Evolutionary conservation across 257 asterid genomes (phyloP).

Genomic region (Petunia secreta): DNA sequence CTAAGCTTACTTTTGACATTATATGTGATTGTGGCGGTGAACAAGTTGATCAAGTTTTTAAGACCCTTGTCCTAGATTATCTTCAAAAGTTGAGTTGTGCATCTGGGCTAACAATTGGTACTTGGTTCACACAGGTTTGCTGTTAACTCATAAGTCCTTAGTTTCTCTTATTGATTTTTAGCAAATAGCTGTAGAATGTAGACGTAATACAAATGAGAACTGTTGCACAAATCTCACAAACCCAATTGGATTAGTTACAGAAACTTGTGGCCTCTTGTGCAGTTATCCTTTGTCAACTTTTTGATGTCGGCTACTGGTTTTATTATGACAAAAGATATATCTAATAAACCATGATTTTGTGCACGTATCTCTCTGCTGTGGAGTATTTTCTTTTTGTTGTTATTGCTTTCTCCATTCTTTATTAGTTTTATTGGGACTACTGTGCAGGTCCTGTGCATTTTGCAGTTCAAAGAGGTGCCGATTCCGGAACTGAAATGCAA

Average conservation of each 20-base stretch:
- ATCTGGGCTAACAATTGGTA: neutral
- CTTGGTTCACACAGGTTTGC: neutral
- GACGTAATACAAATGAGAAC: neutral
- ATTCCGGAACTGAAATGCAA: too few relatives aligned
- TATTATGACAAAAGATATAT: neutral
- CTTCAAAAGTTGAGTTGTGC: neutral
- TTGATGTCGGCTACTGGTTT: neutral
- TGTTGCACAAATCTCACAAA: neutral
- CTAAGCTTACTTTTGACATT: neutral
- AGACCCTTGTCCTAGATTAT: neutral
- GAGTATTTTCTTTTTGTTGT: neutral
- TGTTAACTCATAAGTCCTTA: neutral
- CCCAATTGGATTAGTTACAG: neutral
- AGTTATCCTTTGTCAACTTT: neutral
- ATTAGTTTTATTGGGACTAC: neutral
- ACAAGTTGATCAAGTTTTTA: neutral
- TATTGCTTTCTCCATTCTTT: neutral
- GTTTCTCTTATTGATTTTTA: neutral
- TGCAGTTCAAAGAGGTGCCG: neutral
- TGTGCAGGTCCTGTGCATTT: neutral
- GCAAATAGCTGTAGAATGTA: neutral
- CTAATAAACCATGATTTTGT: neutral
- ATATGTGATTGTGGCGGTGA: neutral
- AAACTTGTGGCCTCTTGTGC: neutral
- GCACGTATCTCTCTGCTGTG: neutral